Conservation (phyloP, 2,329 filamentous ascomycete species). For the Drechslerella coelobrocha region DNA sequence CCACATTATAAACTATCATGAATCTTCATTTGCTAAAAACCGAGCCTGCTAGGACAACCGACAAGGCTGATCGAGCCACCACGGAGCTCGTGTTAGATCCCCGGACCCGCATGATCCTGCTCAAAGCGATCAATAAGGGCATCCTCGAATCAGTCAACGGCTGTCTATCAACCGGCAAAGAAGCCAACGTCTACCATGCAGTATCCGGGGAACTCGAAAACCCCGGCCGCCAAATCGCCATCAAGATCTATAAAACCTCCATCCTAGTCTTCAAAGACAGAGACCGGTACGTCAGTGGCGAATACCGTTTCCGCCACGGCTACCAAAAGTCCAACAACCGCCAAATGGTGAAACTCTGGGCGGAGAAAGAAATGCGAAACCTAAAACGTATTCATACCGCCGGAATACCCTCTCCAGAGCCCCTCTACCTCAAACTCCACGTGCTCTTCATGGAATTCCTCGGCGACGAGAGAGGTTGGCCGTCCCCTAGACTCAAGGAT, state of each 20-base stretch:
- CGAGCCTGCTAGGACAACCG: conserved; percentile 73
- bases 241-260: conserved; percentile 99
- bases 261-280: conserved; percentile 98
- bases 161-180: conserved; percentile 94
- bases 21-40: no score
- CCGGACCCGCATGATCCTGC: conserved; percentile 89
- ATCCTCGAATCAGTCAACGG: conserved; percentile 91
- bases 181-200: conserved; percentile 97
- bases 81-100: conserved; percentile 94
- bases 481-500: conserved; percentile 87
- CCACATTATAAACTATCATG: not conserved
- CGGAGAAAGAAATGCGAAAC: conserved; percentile 97
- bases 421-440: conserved; percentile 86
- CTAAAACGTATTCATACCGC: conserved; percentile 81
- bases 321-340: conserved; percentile 94
- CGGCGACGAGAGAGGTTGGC: conserved; percentile 83
- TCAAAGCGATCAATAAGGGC: conserved; percentile 94
- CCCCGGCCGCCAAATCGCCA: conserved; percentile 70
- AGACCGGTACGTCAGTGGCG: conserved; percentile 92
- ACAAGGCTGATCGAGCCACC: conserved; percentile 91
- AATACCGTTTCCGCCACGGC: conserved; percentile 87
- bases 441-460: conserved; percentile 95
- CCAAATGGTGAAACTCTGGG: conserved; percentile 98
- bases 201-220: conserved; percentile 65
- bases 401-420: conserved; percentile 88